phyloP scores from a whole-genome alignment of 2,329 filamentous ascomycete species.

The Emergomyces pasteurianus region DNA sequence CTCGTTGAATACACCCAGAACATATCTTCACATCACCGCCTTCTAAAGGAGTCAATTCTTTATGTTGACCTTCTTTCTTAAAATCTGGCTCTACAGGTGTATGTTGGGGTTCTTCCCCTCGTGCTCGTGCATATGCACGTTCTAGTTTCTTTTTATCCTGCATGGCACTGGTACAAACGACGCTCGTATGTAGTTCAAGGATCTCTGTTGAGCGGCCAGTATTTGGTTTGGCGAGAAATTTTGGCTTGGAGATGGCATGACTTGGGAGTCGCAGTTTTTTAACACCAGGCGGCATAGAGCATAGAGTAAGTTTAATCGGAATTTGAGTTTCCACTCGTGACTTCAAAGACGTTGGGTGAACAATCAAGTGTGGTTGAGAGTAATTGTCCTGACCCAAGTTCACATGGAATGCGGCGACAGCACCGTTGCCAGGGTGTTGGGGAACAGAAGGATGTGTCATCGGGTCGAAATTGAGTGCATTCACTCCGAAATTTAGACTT shows the following conservation, averaged over 20 bases:
- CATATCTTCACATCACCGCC: conserved; percentile 94
- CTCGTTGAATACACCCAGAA: conserved; percentile 76
- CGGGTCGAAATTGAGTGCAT: conserved; percentile 24
- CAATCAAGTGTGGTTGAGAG: conserved; percentile 39
- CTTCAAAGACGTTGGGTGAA: conserved; percentile 61
- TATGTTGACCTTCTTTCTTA: conserved; percentile 42
- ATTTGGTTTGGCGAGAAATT: conserved; percentile 64
- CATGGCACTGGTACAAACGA: conserved; percentile 92
- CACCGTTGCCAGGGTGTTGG: conserved; percentile 12
- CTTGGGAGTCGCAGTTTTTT: conserved; percentile 75
- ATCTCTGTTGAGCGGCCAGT: conserved; percentile 58
- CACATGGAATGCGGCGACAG: conserved; percentile 19
- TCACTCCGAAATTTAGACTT: conserved; percentile 24
- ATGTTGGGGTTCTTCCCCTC: conserved; percentile 29
- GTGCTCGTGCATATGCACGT: conserved; percentile 53
- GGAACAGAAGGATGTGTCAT: conserved; percentile 7
- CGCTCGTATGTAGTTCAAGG: conserved; percentile 63
- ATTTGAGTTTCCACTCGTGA: conserved; percentile 96
- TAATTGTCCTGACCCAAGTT: conserved; percentile 20
- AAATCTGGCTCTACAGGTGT: conserved; percentile 31
- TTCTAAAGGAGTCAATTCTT: conserved; percentile 63
- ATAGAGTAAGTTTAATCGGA: conserved; percentile 68
- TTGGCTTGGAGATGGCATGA: conserved; percentile 89
- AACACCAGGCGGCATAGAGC: conserved; percentile 60
- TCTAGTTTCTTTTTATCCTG: conserved; percentile 54